Conservation (phyloP, 2,329 filamentous ascomycete genomes). For the Calonectria naviculata region DNA sequence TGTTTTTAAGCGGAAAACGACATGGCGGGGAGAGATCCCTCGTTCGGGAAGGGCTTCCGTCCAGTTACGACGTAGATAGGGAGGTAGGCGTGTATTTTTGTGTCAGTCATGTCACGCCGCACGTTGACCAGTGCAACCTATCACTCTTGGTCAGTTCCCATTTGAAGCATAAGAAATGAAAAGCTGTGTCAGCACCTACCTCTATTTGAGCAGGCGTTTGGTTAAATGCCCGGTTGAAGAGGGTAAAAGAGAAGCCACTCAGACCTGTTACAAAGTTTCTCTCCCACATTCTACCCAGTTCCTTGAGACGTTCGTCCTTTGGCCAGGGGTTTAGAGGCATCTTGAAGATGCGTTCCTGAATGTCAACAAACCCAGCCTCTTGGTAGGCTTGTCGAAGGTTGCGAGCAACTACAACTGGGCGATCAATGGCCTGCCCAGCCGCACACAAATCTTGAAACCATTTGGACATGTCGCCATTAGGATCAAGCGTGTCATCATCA, state of each 20-base stretch:
- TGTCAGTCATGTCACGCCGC: constrained; percentile 58
- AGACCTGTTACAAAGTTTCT: constrained; percentile 54
- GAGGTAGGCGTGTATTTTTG: constrained; percentile 60
- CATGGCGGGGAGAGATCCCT: constrained; percentile 30
- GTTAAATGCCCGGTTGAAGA: constrained; percentile 54
- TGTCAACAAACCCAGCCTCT: constrained; percentile 65
- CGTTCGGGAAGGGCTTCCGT: constrained; percentile 57
- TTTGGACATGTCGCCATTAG: constrained; percentile 48
- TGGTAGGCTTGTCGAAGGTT: constrained; percentile 51
- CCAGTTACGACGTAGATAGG: constrained; percentile 63
- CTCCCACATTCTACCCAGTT: constrained; percentile 59
- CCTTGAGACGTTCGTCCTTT: constrained; percentile 54
- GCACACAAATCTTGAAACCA: constrained; percentile 55
- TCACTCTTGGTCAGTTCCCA: constrained; percentile 20
- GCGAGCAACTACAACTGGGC: constrained; percentile 50
- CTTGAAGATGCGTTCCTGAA: constrained; percentile 63
- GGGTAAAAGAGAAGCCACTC: constrained; percentile 55
- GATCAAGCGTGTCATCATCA: constrained; percentile 58
- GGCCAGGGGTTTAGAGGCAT: constrained; percentile 67
- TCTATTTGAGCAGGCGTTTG: constrained; percentile 60
- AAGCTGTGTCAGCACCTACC: constrained; percentile 44
- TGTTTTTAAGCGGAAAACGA: constrained; percentile 19
- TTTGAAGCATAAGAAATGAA: neutral
- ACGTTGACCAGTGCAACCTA: constrained; percentile 62
- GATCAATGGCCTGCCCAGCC: constrained; percentile 50